Conservation (phyloP, 2,329 filamentous ascomycete species). For the Corinectria fuckeliana region DNA sequence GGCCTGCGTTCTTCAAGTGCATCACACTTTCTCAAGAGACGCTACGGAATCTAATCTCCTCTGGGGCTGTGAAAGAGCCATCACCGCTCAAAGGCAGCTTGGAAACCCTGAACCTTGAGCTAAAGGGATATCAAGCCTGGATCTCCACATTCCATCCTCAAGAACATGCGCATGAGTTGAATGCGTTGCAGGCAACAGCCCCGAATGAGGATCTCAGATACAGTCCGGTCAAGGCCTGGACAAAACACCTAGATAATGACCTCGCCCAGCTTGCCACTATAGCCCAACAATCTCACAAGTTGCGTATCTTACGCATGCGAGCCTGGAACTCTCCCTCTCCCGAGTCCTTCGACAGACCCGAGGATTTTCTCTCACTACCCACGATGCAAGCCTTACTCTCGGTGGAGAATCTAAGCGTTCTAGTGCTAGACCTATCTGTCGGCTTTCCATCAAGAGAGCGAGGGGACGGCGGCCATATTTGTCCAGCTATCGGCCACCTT, state of each 20-base stretch:
- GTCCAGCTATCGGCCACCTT: conserved; percentile 23
- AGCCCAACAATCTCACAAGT: conserved; percentile 9
- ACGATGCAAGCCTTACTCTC: conserved; percentile 25
- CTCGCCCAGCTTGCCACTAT: conserved; percentile 21
- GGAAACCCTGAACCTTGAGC: conserved; percentile 18
- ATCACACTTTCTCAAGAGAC: conserved; percentile 13
- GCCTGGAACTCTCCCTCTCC: conserved; percentile 7
- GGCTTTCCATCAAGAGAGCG: conserved; percentile 2
- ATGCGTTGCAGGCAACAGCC: background rate
- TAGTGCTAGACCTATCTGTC: conserved; percentile 24
- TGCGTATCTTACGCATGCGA: conserved; percentile 16
- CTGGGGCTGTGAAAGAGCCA: background rate
- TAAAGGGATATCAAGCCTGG: conserved; percentile 1
- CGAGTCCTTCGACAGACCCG: conserved; percentile 1
- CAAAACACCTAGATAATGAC: conserved; percentile 13
- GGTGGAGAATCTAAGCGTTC: conserved; percentile 20
- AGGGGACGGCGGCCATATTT: conserved; percentile 13
- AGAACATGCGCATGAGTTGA: background rate
- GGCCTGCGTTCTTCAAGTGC: conserved; percentile 9
- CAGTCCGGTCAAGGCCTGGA: background rate
- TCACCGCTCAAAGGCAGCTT: conserved; percentile 6
- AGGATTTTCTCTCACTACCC: conserved; percentile 18
- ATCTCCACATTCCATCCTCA: background rate
- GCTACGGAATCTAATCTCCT: conserved; percentile 6
- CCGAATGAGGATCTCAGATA: background rate